Conservation (phyloP, 768 basidiomycete genomes). For the Kwoniella sp. region DNA sequence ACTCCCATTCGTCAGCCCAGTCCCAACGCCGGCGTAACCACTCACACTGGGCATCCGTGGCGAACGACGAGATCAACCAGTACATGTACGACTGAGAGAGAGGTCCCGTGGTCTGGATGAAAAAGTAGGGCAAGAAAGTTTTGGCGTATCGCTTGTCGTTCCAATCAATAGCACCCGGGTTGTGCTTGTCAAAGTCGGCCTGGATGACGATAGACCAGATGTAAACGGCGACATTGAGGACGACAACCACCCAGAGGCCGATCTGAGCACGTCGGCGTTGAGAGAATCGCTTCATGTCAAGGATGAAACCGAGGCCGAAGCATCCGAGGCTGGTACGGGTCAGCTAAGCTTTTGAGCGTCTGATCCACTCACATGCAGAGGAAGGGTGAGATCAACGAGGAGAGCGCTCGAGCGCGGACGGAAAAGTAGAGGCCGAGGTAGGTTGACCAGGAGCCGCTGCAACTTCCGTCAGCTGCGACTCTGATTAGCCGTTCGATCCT, state of each 20-base stretch:
- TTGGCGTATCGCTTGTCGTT: background rate
- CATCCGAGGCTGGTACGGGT: constrained; percentile 10
- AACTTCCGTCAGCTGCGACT: background rate
- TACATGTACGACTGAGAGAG: constrained; percentile 29
- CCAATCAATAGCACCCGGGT: constrained; percentile 6
- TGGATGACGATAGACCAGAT: constrained; percentile 9
- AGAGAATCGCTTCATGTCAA: constrained; percentile 28
- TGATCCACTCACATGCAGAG: constrained; percentile 11
- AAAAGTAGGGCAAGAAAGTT: constrained; percentile 15
- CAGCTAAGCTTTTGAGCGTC: background rate
- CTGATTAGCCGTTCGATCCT: background rate
- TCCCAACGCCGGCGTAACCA: background rate
- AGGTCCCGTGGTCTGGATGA: constrained; percentile 19
- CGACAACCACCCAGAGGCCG: background rate
- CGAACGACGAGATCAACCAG: constrained; percentile 36
- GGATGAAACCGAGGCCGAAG: constrained; percentile 22
- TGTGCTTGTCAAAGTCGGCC: constrained; percentile 6
- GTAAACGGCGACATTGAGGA: constrained; percentile 5
- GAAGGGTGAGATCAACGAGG: constrained; percentile 31
- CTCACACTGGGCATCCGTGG: constrained; percentile 23
- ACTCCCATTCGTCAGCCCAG: no score
- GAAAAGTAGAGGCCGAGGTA: constrained; percentile 31
- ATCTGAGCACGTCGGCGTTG: constrained; percentile 6
- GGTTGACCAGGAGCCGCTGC: constrained; percentile 25
- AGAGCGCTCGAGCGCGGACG: constrained; percentile 32